Evolutionary conservation across 2,329 filamentous ascomycete genomes (phyloP).

Genomic region (Colletotrichum lini): DNA sequence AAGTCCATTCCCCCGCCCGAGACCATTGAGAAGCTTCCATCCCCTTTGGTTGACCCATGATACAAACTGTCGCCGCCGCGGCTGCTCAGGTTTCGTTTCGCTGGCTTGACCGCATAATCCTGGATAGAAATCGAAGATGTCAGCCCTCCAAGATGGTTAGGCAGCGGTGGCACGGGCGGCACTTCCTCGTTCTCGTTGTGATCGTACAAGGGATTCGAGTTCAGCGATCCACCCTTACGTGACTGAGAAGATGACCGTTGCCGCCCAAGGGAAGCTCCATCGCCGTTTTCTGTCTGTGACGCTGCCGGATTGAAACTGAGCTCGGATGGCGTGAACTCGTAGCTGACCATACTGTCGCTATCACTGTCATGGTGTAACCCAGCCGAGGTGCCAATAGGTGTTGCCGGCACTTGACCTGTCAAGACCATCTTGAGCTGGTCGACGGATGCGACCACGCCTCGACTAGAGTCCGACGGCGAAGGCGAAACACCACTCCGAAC

Average conservation of each 20-base stretch:
- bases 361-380: conserved; percentile 66
- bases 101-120: conserved; percentile 53
- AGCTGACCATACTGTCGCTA: conserved; percentile 79
- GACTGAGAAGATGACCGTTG: conserved; percentile 54
- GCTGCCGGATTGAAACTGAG: conserved; percentile 68
- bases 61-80: conserved; percentile 56
- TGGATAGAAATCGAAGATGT: conserved; percentile 52
- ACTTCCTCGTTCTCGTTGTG: conserved; percentile 57
- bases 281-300: conserved; percentile 46
- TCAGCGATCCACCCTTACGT: conserved; percentile 58
- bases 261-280: conserved; percentile 47
- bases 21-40: conserved; percentile 52
- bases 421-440: conserved; percentile 76
- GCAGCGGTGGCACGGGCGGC: conserved; percentile 71
- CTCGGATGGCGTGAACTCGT: conserved; percentile 77
- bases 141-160: conserved; percentile 52
- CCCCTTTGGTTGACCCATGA: conserved; percentile 34
- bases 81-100: conserved; percentile 58
- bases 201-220: conserved; percentile 58
- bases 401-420: conserved; percentile 63
- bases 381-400: conserved; percentile 56
- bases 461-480: conserved; percentile 58
- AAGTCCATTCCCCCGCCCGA: conserved; percentile 60
- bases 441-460: conserved; percentile 70
- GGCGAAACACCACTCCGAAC: conserved; percentile 66